Percentiles rank a stretch among this genome's conserved stretches.
phyloP scores from a whole-genome alignment of 1,284 basidiomycete species.

The Cutaneotrichosporon spelunceum region DNA sequence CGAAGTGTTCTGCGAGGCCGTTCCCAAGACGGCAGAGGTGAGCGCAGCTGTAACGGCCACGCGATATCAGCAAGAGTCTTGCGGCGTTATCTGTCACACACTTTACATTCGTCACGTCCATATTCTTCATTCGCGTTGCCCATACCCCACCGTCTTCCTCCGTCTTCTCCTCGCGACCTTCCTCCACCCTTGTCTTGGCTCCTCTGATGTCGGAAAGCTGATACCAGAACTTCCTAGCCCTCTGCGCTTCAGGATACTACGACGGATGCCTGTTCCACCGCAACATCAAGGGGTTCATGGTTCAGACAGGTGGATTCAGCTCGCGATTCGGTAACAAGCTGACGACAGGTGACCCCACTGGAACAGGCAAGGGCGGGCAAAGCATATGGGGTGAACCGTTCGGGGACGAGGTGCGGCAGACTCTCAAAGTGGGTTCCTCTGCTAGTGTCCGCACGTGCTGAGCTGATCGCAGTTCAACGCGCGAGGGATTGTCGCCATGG shows the following conservation, averaged over 20 bases:
- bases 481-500: conserved; percentile 93
- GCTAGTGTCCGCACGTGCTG: background rate
- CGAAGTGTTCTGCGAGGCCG: conserved; percentile 94
- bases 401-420: conserved; percentile 82
- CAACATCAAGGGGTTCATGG: conserved; percentile 94
- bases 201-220: background rate
- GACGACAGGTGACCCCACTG: conserved; percentile 70
- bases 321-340: background rate
- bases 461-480: conserved; percentile 70
- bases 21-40: conserved; percentile 89
- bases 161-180: background rate
- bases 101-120: background rate
- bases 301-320: conserved; percentile 56
- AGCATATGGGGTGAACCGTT: conserved; percentile 70
- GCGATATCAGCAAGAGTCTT: background rate
- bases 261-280: conserved; percentile 81
- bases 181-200: background rate
- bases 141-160: background rate
- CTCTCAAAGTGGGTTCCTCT: conserved; percentile 67
- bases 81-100: background rate
- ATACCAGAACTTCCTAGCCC: conserved; percentile 83
- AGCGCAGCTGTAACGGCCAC: conserved; percentile 17
- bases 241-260: conserved; percentile 87
- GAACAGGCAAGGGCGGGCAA: conserved; percentile 57
- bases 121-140: background rate